Evolutionary conservation across 2,329 filamentous ascomycete genomes (phyloP), one percentile per base, ranked within the genome.

Genomic region (Aureobasidium sp.): DNA sequence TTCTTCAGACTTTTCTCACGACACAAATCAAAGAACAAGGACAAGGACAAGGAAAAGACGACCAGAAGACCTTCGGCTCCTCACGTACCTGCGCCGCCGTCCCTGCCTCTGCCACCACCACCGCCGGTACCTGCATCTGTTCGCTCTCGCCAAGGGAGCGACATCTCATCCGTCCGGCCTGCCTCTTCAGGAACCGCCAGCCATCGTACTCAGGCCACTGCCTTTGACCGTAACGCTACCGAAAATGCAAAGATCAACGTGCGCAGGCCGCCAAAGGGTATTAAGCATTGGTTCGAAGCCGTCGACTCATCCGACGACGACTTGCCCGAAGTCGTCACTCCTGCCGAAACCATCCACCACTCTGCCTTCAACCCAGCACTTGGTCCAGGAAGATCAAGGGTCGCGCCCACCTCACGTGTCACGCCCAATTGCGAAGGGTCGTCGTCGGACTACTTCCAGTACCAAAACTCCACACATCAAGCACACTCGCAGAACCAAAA

Each of bases 221-320:
- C 67, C 8, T 70, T 71, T 62, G 71, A 71, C 60, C 71, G 71
- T 31, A 75, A 77, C 52, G 69, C 72, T 40, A 77, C 74, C 65
- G 77, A 79, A 63, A 76, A 72, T 66, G 72, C 77, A 60, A 80
- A 81, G 68, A 72, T 76, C 29, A 73, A 80, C 61, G 73, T 79
- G 19, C 71, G 76, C 39, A 70, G 77, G 37, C 78, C 78, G 17
- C 78, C 78, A 5, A 77, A 75, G 53, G 78, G 78, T 8, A 77
- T 79, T 31, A 71, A 79, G 63, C 76, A 81, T 63, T 81, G 78
- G 78, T 81, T 81, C 62, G 78, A 81, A 61, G 78, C 73, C 3
- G 69, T 78, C 12, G 73, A 71, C 40, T 66, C 75, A 4, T 65
- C 64, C 54, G 61, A 61, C 45, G 64, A 65, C 27, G 64, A 63